Conservation (phyloP, 345 rosid species). For the Lagerstroemia speciosa region DNA sequence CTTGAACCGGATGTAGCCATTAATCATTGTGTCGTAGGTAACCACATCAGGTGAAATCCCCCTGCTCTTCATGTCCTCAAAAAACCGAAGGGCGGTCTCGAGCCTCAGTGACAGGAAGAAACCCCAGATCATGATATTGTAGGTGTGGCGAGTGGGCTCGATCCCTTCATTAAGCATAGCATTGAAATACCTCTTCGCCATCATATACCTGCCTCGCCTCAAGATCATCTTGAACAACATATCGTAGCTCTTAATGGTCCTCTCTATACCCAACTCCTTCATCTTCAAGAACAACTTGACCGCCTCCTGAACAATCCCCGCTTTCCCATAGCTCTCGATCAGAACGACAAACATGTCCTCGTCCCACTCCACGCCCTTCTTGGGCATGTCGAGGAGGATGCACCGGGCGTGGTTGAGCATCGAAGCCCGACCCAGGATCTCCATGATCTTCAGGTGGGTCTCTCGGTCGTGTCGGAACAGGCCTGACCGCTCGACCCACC, state of each 20-base stretch:
- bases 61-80: conserved; percentile 64
- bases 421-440: conserved; percentile 58
- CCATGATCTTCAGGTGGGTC: conserved; percentile 65
- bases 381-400: conserved; percentile 79
- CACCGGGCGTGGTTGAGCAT: conserved; percentile 85
- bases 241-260: conserved; percentile 66
- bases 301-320: conserved; percentile 83
- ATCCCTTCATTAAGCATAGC: conserved; percentile 70
- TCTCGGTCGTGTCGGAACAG: conserved; percentile 64
- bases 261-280: conserved; percentile 71
- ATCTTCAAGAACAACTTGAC: conserved; percentile 67
- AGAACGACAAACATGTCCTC: conserved; percentile 66
- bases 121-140: conserved; percentile 81
- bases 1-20: conserved; percentile 60
- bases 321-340: conserved; percentile 73
- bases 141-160: conserved; percentile 67
- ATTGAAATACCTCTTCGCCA: conserved; percentile 83
- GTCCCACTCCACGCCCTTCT: conserved; percentile 72
- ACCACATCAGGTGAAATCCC: conserved; percentile 59
- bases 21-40: conserved; percentile 71
- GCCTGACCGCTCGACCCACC: conserved; percentile 89
- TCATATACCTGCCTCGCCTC: conserved; percentile 78
- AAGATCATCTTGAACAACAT: conserved; percentile 65
- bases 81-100: conserved; percentile 66
- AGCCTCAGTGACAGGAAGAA: conserved; percentile 66